Conservation (phyloP, 805 yeast genomes). For the Schwanniomyces sp. region DNA sequence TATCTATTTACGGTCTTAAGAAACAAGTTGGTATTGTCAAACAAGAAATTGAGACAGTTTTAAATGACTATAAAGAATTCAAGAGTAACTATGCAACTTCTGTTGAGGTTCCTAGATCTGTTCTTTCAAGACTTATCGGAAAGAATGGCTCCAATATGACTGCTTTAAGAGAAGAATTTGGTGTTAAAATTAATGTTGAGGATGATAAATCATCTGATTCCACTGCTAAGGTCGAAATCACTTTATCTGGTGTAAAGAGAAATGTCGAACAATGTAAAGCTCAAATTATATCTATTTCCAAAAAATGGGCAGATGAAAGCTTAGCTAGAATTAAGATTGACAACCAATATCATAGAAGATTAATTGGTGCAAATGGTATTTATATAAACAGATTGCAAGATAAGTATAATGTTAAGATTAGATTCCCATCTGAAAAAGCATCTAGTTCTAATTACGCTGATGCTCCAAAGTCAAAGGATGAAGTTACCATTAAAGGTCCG, state of each 20-base stretch:
- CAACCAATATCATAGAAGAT: conserved; percentile 69
- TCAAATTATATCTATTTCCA: conserved; percentile 57
- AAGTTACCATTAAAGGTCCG: conserved; percentile 79
- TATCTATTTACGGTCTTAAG: conserved; percentile 70
- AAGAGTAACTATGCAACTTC: conserved; percentile 33
- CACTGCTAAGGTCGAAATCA: conserved; percentile 47
- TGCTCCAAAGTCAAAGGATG: conserved; percentile 52
- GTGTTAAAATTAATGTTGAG: conserved; percentile 73
- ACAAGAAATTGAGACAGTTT: conserved; percentile 50
- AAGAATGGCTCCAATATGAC: conserved; percentile 78
- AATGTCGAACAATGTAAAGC: conserved; percentile 73
- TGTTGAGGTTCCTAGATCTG: conserved; percentile 61
- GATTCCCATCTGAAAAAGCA: conserved; percentile 58
- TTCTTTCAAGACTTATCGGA: conserved; percentile 83
- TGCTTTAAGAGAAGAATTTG: conserved; percentile 67
- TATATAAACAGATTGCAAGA: conserved; percentile 84
- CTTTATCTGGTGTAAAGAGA: conserved; percentile 73
- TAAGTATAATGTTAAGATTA: conserved; percentile 78
- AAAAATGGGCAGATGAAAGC: conserved; percentile 80
- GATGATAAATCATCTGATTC: conserved; percentile 44
- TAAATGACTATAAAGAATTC: conserved; percentile 53
- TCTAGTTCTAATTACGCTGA: conserved; percentile 21
- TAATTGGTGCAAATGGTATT: conserved; percentile 82
- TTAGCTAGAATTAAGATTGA: conserved; percentile 68
- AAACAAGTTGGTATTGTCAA: conserved; percentile 56